Evolutionary conservation across 352 stramenopile species (phyloP), one percentile per base, ranked within the genome.

Genomic region (Globisporangium spiculum): DNA sequence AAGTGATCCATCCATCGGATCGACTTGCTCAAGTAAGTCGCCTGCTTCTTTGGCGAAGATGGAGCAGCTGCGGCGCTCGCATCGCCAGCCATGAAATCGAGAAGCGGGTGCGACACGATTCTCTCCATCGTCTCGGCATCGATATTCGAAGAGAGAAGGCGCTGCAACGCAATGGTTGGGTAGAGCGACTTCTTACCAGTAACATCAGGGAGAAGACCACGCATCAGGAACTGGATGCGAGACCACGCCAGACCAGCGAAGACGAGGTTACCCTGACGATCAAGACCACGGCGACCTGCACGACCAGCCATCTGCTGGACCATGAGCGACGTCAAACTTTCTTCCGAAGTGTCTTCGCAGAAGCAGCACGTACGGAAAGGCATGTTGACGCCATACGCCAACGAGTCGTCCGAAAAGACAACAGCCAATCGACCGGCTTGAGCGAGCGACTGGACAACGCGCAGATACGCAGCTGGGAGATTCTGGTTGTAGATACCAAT

Each of bases 341-440:
- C 84, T 50, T 91, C 74, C 41, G 96, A 90, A 72, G 98, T 98
- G 77, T 99, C 97, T 84, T 98, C 97, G 74, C 96, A 99, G 79
- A 99, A 99, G 63, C 98, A 91, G 74, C 96, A 99, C 27, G 96
- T 98, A 70, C 97, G 93, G 94, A 99, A 99, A 34, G 97, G 97
- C 97, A 99, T 99, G 88, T 99, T 99, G 0, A 99, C 97, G 81
- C 97, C 97, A 75, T 99, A 99, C 7, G 97, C 97, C 50, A 99
- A 84, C 27, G 97, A 98, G 68, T 98, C 93, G 74, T 99, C 97
- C 44, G 94, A 98, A 74, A 99, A 99, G 8, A 99, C 97, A 61
- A 99, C 96, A 2, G 95, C 97, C 14, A 99, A 80, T 70, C 97
- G 97, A 82, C 97, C 97, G 62, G 98, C 92, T 74, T 99, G 97